Conservation (phyloP, 2,329 filamentous ascomycete species). For the Colletotrichum gloeosporioides region DNA sequence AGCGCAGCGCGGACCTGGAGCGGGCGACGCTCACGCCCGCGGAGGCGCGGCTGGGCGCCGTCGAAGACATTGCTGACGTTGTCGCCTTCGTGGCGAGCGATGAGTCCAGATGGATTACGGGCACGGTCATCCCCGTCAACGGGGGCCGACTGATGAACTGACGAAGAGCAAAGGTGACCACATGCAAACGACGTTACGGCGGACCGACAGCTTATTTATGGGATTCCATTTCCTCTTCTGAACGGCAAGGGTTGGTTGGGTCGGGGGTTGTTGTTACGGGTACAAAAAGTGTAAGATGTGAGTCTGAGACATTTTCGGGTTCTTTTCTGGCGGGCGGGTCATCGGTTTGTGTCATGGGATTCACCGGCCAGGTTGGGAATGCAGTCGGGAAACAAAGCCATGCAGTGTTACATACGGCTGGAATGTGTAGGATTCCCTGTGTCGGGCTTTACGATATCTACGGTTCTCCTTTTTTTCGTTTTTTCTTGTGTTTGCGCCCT, state of each 20-base stretch:
- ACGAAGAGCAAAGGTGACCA: not conserved
- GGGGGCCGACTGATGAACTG: slow-evolving; percentile 22
- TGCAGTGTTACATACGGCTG: slow-evolving; percentile 1
- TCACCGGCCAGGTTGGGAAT: not conserved
- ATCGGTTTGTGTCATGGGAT: not conserved
- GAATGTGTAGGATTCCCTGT: not conserved
- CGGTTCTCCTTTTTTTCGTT: not conserved
- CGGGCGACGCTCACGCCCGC: slow-evolving; percentile 20
- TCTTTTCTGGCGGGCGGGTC: not conserved
- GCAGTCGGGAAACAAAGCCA: not conserved
- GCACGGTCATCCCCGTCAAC: slow-evolving; percentile 22
- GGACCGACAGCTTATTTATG: not conserved
- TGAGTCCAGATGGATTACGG: slow-evolving; percentile 24
- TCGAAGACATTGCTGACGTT: slow-evolving; percentile 23
- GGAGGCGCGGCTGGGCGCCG: slow-evolving; percentile 21
- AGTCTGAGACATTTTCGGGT: slow-evolving; percentile 9
- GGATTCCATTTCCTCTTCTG: not conserved
- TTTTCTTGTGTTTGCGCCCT: not conserved
- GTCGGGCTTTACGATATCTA: not conserved
- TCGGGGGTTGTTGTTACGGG: not conserved
- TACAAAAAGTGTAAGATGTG: slow-evolving; percentile 7
- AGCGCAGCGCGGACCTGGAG: slow-evolving; percentile 19
- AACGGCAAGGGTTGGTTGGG: not conserved
- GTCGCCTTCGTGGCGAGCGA: slow-evolving; percentile 23
- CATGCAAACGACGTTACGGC: not conserved